Evolutionary conservation across 345 rosid species (phyloP).

Genomic region (Salix exigua): DNA sequence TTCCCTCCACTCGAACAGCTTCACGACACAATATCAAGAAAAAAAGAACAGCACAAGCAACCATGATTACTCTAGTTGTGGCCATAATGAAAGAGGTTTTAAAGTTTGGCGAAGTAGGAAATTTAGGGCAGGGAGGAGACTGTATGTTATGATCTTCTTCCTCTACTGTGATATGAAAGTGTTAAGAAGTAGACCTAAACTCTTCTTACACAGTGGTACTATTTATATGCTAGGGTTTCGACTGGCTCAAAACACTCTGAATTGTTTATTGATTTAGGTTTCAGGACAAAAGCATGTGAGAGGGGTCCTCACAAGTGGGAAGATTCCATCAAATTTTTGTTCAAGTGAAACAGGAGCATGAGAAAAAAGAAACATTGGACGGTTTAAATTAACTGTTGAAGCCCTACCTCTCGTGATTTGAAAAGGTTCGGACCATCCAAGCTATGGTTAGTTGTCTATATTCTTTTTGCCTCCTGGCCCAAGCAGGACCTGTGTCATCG

Average conservation of each 20-base stretch:
- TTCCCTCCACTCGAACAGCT: conserved; percentile 30
- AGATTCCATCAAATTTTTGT: conserved; percentile 15
- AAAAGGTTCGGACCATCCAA: conserved; percentile 26
- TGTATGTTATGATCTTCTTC: background rate
- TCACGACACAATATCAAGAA: conserved; percentile 31
- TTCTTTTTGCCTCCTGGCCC: conserved; percentile 32
- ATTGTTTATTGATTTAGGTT: conserved; percentile 6
- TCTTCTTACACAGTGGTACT: conserved; percentile 2
- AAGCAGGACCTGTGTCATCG: background rate
- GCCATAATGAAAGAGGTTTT: conserved; percentile 17
- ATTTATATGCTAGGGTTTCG: background rate
- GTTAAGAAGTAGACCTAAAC: background rate
- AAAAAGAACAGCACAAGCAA: conserved; percentile 21
- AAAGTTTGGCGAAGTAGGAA: background rate
- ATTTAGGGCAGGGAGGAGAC: background rate
- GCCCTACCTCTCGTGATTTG: conserved; percentile 24
- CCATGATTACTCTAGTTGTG: background rate
- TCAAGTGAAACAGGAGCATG: conserved; percentile 7
- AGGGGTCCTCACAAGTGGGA: conserved; percentile 25
- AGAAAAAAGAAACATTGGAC: conserved; percentile 22
- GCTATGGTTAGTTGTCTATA: conserved; percentile 31
- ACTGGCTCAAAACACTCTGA: background rate
- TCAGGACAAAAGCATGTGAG: conserved; percentile 27
- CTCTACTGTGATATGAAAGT: conserved; percentile 5
- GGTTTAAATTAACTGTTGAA: conserved; percentile 29